Evolutionary conservation across 352 stramenopile species (phyloP), one percentile per base, ranked within the genome.

Genomic region (Phytophthora boehmeriae): DNA sequence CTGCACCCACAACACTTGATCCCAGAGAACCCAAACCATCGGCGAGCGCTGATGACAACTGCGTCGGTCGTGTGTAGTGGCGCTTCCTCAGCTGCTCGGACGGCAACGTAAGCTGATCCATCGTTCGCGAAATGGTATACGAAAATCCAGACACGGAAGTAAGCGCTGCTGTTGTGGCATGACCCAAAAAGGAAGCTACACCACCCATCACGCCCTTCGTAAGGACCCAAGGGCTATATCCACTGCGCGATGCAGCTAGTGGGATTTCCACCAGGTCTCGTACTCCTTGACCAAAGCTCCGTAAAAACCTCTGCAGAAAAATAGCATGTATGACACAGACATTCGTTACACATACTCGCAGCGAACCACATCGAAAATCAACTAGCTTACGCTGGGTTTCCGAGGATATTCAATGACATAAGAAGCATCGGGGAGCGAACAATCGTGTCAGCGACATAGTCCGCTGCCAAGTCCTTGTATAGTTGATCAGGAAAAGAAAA

Each of bases 391-490:
- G 85, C 83, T 59, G 87, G 87, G 52, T 95, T 95, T 22, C 87
- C 87, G 44, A 93, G 63, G 50, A 93, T 89, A 67, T 93, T 93
- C 47, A 95, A 71, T 13, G 87, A 95, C 85, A 93, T 89, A 13
- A 95, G 36, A 23, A 95, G 62, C 66, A 93, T 72, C 5, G 85
- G 87, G 6, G 80, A 90, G 17, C 86, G 76, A 22, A 95, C 82
- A 41, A 95, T 86, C 2, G 86, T 75, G 27, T 95, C 87, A 1
- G 83, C 83, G 2, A 93, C 85, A 46, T 93, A 95, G 39, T 93
- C 78, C 28, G 87, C 87, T 23, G 85, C 87, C 10, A 95, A 59
- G 58, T 95, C 87, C 55, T 95, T 95, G 60, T 78, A 75, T 17
- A 95, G 46, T 45, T 95, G 85, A 30, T 95, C 85, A 0, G 74